These are phyloP conservation scores for Populus pruinosa DNA, from an alignment of 345 rosid genomes.

Conservation along the genomic window DNA sequence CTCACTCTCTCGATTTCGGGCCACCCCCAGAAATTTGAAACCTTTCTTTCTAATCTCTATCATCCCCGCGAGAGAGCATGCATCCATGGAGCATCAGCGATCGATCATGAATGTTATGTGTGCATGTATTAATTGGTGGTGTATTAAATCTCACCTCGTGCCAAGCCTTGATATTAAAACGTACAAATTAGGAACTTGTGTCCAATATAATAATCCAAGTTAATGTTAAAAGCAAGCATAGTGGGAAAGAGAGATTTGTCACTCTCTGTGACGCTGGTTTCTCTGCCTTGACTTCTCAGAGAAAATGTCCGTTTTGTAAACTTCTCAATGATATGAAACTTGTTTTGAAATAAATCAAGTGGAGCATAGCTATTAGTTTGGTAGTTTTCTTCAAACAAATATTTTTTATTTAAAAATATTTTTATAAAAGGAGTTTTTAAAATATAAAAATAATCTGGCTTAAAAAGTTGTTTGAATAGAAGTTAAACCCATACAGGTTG, in stretches of 20 bases:
- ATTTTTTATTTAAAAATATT: too few relatives aligned
- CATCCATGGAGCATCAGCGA: neutral
- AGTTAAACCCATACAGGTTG: too few relatives aligned
- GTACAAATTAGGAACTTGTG: neutral
- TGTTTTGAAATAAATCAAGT: too few relatives aligned
- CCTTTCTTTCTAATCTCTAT: slow-evolving; percentile 1
- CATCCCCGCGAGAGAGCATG: neutral
- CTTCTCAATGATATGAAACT: too few relatives aligned
- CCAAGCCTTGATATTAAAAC: neutral
- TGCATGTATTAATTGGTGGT: neutral
- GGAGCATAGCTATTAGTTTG: too few relatives aligned
- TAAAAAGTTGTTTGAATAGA: too few relatives aligned
- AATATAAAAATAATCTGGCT: too few relatives aligned
- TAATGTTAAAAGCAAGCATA: neutral
- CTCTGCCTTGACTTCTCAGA: too few relatives aligned
- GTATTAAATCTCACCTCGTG: too few relatives aligned
- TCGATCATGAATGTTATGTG: neutral
- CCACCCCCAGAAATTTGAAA: neutral
- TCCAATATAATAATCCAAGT: neutral
- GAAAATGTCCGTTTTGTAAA: too few relatives aligned
- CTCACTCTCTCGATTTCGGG: neutral
- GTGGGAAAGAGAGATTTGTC: neutral
- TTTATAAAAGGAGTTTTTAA: too few relatives aligned
- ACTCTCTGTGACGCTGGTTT: neutral
- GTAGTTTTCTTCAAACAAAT: too few relatives aligned